Percentiles rank a stretch among this genome's conserved stretches.
Conservation (phyloP, 176 grass and related monocot genomes). For the Echinochloa phyllopogon region DNA sequence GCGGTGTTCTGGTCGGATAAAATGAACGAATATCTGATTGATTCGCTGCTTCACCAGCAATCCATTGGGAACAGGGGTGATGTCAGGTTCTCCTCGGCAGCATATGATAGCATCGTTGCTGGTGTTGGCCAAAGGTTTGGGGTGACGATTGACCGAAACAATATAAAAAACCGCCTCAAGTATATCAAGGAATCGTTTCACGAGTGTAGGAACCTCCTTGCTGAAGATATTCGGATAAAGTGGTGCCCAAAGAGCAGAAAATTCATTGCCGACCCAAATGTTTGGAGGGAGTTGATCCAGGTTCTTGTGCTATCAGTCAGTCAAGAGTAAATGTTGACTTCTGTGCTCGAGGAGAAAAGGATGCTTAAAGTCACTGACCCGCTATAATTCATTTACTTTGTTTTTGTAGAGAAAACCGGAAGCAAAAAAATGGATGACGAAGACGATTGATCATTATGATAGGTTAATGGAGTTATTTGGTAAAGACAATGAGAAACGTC, state of each 20-base stretch:
- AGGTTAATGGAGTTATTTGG: conserved; percentile 49
- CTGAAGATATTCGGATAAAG: conserved; percentile 40
- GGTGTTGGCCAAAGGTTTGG: conserved; percentile 52
- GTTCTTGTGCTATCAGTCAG: conserved; percentile 35
- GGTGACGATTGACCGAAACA: conserved; percentile 39
- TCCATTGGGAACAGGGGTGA: conserved; percentile 52
- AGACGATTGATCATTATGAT: conserved; percentile 60
- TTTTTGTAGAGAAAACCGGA: conserved; percentile 59
- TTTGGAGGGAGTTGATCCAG: conserved; percentile 56
- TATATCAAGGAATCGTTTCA: conserved; percentile 50
- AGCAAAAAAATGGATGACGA: conserved; percentile 61
- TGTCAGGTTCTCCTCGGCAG: conserved; percentile 31
- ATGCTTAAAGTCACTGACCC: not conserved
- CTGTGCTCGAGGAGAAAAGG: not conserved
- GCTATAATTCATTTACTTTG: conserved; percentile 26
- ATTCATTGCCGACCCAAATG: conserved; percentile 47
- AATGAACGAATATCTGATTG: conserved; percentile 54
- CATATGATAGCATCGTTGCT: conserved; percentile 47
- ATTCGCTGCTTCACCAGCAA: conserved; percentile 51
- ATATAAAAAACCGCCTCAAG: conserved; percentile 65
- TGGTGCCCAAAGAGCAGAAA: conserved; percentile 40
- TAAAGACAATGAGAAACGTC: conserved; percentile 50
- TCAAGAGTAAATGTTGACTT: not conserved
- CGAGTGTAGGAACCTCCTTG: conserved; percentile 49
- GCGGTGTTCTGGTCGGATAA: conserved; percentile 51